Base-by-base conservation (phyloP, 768 basidiomycete species). In the Rhizopogon rudus region DNA sequence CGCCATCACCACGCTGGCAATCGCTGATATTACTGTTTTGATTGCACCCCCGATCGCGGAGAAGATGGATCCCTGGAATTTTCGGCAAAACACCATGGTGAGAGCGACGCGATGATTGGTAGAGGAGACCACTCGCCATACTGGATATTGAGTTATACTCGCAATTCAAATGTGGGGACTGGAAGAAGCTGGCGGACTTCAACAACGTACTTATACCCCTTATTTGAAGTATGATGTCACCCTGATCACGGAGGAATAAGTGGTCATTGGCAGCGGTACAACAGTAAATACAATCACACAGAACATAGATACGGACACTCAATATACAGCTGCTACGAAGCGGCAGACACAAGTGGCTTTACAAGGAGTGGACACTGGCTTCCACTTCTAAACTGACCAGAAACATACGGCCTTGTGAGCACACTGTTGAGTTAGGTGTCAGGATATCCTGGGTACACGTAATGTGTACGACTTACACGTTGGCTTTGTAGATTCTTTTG, bases 291-390 rank as follows among this genome's bases (percentile, higher is more conserved):
- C 4, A 25, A 25, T 25, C 4, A 25, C 25, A 25, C 31, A 33
- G 31, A 33, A 10, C 7, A 33, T 33, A 33, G 10, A 33, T 33
- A 33, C 31, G 8, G 31, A 10, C 3, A 33, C 25, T 25, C 25
- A 25, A 25, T 25, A 33, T 20, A 35, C 13, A 17, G 20, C 31
- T 48, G 7, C 20, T 48, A 35, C 3, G 46, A 48, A 9, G 33
- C 8, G 31, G 33, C 8, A 35, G 46, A 48, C 8, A 35, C 33
- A 8, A 48, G 46, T 35, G 46, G 46, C 57, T 71, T 75, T 56
- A 88, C 76, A 44, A 79, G 59, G 43, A 88, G 60, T 6, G 87
- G 86, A 50, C 82, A 83, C 60, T 84, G 84, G 42, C 81, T 83
- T 3, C 86, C 87, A 50, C 80, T 75, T 51, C 74, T 73, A 59